Evolutionary conservation across 73 alveolate species (phyloP).

Genomic region (Paramecium caudatum): DNA sequence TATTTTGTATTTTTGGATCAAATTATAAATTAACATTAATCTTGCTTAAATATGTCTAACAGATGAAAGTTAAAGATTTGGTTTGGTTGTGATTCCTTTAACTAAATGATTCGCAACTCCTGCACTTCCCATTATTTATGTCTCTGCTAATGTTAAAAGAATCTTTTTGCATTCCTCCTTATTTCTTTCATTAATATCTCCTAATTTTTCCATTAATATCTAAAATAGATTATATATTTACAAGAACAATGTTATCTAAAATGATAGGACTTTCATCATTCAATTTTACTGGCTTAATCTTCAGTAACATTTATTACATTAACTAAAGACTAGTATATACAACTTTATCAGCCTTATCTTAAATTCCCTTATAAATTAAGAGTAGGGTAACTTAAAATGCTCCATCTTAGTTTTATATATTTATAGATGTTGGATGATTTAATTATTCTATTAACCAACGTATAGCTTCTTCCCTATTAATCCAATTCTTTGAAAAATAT

Average conservation of each 20-base stretch:
- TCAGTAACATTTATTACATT: not conserved
- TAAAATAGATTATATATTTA: not conserved
- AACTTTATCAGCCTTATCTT: conserved; percentile 57
- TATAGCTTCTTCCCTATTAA: conserved; percentile 6
- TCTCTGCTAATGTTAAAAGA: conserved; percentile 15
- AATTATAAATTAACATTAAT: conserved; percentile 83
- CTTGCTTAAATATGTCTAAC: conserved; percentile 92
- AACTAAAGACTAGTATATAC: conserved; percentile 9
- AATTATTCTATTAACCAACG: conserved; percentile 32
- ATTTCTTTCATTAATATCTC: conserved; percentile 64
- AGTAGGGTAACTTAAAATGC: conserved; percentile 25
- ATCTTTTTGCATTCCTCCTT: conserved; percentile 68
- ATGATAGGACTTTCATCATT: conserved; percentile 61
- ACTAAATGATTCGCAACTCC: conserved; percentile 56
- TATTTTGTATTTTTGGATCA: conserved; percentile 86
- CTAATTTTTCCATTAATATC: conserved; percentile 60
- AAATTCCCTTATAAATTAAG: not conserved
- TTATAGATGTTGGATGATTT: conserved; percentile 19
- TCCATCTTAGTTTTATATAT: not conserved
- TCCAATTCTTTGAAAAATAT: conserved; percentile 36
- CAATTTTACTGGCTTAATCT: conserved; percentile 16
- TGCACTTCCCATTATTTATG: conserved; percentile 18
- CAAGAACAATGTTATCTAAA: conserved; percentile 44
- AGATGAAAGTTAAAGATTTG: conserved; percentile 74
- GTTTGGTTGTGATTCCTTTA: conserved; percentile 65